Base-by-base conservation (phyloP, 345 rosid species). In the Eucalyptus guilfoylei region DNA sequence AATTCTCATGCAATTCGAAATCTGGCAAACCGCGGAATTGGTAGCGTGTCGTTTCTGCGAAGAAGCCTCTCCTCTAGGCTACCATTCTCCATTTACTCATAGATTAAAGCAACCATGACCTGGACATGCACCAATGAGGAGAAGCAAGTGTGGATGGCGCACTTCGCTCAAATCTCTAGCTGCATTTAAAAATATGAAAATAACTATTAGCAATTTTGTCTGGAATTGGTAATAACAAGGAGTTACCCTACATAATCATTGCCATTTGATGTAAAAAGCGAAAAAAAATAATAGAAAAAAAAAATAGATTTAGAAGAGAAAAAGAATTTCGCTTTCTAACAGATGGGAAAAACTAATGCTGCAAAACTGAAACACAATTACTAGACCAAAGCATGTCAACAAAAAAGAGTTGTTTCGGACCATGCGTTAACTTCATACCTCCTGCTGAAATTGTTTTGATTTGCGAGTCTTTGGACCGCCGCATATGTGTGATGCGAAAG, bases 51-150 rank as follows among this genome's bases (percentile, higher is more conserved):
- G 89, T 93, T 91, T 87, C 89, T 92, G 88, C 87, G 90, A 83
- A 92, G 91, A 45, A 97, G 88, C 52, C 98, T 92, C 2, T 97
- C 98, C 80, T 95, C 97, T 88, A 97, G 90, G 95, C 96, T 97
- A 85, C 99, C 99, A 42, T 94, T 97, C 91, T 95, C 95, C 99
- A 97, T 95, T 88, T 94, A 95, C 93, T 96, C 98, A 6, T 97
- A 97, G 86, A 95, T 95, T 85, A 97, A 92, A 37, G 87, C 97
- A 96, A 24, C 96, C 96, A 1, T 49, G 96, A 45, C 95, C 95
- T 6, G 94, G 93, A 87, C 99, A 97, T 49, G 99, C 99, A 72
- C 99, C 99, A 54, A 97, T 92, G 88, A 97, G 99, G 62, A 96
- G 96, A 88, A 97, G 96, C 93, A 97, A 92, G 94, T 96, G 96